These are phyloP conservation scores for Mycena galericulata DNA, from an alignment of 768 basidiomycete species.

Conservation along the genomic window DNA sequence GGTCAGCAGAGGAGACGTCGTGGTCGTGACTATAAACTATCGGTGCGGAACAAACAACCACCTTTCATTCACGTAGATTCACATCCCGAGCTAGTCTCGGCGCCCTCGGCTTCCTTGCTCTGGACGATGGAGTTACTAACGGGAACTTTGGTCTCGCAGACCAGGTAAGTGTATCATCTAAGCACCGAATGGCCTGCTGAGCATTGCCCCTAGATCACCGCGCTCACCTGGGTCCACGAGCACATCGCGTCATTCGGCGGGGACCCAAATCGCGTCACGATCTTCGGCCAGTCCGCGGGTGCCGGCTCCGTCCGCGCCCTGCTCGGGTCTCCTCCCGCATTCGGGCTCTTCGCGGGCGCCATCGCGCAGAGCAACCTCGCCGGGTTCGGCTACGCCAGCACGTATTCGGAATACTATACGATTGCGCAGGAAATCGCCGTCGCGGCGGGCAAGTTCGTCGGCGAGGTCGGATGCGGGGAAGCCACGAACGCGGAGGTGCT, in stretches of 20 bases:
- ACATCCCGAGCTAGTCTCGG: conserved; percentile 42
- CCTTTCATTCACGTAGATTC: background rate
- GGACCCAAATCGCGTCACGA: too few relatives aligned
- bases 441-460: conserved; percentile 50
- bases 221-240: conserved; percentile 58
- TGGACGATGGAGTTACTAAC: conserved; percentile 55
- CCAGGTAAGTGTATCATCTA: conserved; percentile 47
- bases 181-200: conserved; percentile 38
- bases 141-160: conserved; percentile 63
- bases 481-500: conserved; percentile 43
- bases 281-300: too few relatives aligned
- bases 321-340: too few relatives aligned
- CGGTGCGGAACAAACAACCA: conserved; percentile 39
- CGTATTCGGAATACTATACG: conserved; percentile 62
- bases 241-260: too few relatives aligned
- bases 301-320: too few relatives aligned
- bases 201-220: conserved; percentile 46
- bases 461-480: conserved; percentile 54
- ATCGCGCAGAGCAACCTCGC: conserved; percentile 61
- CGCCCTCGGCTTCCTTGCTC: conserved; percentile 57
- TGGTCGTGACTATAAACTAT: conserved; percentile 57
- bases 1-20: conserved; percentile 55
- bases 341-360: conserved; percentile 55
- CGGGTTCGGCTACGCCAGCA: conserved; percentile 60
- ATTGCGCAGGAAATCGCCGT: conserved; percentile 51